These are phyloP conservation scores for Sphagnum magellanicum DNA, from an alignment of 228 moss, liverwort and hornwort species.

Conservation along the genomic window DNA sequence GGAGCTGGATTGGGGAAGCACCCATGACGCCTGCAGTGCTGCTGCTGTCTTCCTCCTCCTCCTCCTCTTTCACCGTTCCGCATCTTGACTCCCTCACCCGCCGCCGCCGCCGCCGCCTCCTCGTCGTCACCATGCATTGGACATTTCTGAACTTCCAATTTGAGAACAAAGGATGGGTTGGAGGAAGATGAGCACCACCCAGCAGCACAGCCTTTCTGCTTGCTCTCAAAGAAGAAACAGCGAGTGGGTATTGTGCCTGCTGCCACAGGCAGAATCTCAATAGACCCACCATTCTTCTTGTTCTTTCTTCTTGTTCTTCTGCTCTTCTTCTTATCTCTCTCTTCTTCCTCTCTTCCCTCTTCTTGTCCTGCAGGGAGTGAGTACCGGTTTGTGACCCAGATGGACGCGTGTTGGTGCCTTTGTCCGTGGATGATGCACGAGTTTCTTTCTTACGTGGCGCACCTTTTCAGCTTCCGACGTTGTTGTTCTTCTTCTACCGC, in stretches of 20 bases:
- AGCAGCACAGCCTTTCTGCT: background rate
- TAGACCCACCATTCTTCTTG: conserved; percentile 12
- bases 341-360: background rate
- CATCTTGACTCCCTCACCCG: conserved; percentile 10
- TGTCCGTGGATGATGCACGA: no score
- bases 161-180: background rate
- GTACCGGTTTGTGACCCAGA: no score
- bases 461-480: no score
- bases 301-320: background rate
- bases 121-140: background rate
- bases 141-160: background rate
- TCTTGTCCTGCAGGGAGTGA: background rate
- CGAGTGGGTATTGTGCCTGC: conserved; percentile 29
- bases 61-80: conserved; percentile 19
- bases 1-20: conserved; percentile 12
- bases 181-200: background rate
- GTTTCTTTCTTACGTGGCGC: no score
- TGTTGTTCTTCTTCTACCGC: no score
- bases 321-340: background rate
- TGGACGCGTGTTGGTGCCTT: no score
- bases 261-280: conserved; percentile 41
- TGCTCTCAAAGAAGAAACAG: conserved; percentile 4
- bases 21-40: background rate
- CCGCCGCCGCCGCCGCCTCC: background rate
- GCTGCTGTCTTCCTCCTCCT: background rate